Evolutionary conservation across 495 filamentous ascomycete species (phyloP), one percentile per base, ranked within the genome.

Genomic region (Aspergillus saccharolyticus): DNA sequence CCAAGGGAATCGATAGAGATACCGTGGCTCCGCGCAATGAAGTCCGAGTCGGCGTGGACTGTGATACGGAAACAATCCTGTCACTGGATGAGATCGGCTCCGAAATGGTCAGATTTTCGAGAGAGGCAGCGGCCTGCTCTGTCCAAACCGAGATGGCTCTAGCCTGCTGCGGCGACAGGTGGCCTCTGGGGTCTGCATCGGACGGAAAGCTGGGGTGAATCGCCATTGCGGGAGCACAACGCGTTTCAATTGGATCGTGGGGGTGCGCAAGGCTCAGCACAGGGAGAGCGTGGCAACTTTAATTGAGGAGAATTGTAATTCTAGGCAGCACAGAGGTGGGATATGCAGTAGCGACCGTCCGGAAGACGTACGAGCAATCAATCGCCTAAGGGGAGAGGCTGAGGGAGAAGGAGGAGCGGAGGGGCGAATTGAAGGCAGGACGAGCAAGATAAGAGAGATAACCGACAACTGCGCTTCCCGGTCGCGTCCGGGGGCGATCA

Each of bases 111-210:
- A 80, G 58, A 25, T 71, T 64, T 51, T 73, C 66, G 24, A 81
- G 53, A 43, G 78, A 74, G 30, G 72, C 70, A 20, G 75, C 62
- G 17, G 77, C 76, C 61, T 81, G 75, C 57, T 79, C 78, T 14
- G 79, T 77, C 79, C 79, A 81, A 30, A 73, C 71, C 48, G 78
- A 77, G 54, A 81, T 81, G 19, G 77, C 74, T 45, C 72, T 64
- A 16, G 74, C 67, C 56, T 76, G 76, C 52, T 74, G 73, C 25
- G 72, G 71, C n/a, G 74, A 73, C 25, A 77, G 65, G 44, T 43
- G 64, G 20, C 68, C 72, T 52, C 63, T 67, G 0, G 62, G 51
- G 28, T 60, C 49, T 15, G 52, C 60, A 33, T 66, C 57, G 17
- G 70, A 64, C 21, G 53, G 69, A 30, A 75, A 56, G 53, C 57